These are phyloP conservation scores for Colletotrichum orbiculare DNA, from an alignment of 2,329 filamentous ascomycete genomes.

Conservation along the genomic window DNA sequence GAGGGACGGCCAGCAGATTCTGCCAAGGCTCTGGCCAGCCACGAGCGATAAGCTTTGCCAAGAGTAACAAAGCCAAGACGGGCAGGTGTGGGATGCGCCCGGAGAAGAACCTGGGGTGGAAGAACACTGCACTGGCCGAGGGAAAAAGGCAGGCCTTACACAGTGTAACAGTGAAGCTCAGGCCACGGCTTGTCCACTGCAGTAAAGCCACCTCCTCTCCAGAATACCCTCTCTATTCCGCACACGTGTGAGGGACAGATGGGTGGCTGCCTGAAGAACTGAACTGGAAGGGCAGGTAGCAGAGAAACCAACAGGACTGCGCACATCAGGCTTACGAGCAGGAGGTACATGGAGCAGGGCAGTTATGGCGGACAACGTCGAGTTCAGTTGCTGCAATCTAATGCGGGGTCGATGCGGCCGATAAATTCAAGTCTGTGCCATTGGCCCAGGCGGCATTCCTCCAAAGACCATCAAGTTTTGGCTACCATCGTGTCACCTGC, in stretches of 20 bases:
- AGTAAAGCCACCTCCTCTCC: not conserved
- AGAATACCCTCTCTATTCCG: not conserved
- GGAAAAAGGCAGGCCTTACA: not conserved
- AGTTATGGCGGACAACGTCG: not conserved
- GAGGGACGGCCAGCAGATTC: conserved; percentile 7
- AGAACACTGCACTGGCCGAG: not conserved
- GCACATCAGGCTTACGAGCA: too few relatives aligned
- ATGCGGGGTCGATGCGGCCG: conserved; percentile 25
- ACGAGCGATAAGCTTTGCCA: conserved; percentile 52
- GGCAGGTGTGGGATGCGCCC: conserved; percentile 34
- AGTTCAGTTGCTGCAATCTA: conserved; percentile 4
- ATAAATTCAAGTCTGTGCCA: not conserved
- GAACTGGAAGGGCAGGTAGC: too few relatives aligned
- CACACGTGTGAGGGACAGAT: too few relatives aligned
- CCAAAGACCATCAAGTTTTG: conserved; percentile 25
- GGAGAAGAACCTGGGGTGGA: conserved; percentile 30
- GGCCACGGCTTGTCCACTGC: conserved; percentile 1
- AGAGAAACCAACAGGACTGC: too few relatives aligned
- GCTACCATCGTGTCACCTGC: not conserved
- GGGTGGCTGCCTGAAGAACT: too few relatives aligned
- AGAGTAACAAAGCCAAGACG: conserved; percentile 41
- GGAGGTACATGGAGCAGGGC: too few relatives aligned
- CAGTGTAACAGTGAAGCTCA: not conserved
- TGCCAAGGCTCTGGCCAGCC: conserved; percentile 36
- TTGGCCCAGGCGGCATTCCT: conserved; percentile 9